These are phyloP conservation scores for Penicillium herquei DNA, from an alignment of 495 filamentous ascomycete species.

Conservation along the genomic window DNA sequence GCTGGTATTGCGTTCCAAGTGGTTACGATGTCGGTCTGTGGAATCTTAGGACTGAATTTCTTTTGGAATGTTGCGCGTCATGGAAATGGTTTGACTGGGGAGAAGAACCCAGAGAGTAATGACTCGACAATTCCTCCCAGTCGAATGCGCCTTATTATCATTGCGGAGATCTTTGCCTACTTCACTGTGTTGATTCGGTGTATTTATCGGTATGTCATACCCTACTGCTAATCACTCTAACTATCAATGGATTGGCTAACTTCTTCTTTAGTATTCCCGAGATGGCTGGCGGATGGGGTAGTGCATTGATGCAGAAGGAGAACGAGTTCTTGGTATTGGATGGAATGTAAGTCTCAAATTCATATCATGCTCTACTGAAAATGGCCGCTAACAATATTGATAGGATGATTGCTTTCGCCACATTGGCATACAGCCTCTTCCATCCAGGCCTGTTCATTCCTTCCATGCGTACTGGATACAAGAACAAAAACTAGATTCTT, in stretches of 20 bases:
- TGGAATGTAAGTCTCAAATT: constrained; percentile 44
- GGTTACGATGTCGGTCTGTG: constrained; percentile 59
- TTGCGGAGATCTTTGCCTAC: constrained; percentile 55
- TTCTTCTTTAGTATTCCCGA: constrained; percentile 50
- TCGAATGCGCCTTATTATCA: constrained; percentile 52
- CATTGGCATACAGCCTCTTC: constrained; percentile 43
- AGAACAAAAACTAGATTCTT: constrained; percentile 8
- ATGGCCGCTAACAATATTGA: not conserved
- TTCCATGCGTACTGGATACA: constrained; percentile 36
- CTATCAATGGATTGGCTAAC: not conserved
- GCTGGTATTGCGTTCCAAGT: constrained; percentile 72
- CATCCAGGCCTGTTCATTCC: constrained; percentile 51
- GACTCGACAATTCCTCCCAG: constrained; percentile 12
- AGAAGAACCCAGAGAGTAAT: constrained; percentile 24
- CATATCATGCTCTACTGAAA: too few relatives aligned
- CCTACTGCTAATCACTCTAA: not conserved
- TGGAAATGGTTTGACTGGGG: constrained; percentile 28
- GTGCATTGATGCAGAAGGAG: constrained; percentile 65
- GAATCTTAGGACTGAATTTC: constrained; percentile 49
- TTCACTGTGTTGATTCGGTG: constrained; percentile 62
- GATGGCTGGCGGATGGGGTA: constrained; percentile 69
- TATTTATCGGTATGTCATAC: constrained; percentile 55
- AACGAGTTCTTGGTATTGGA: constrained; percentile 62
- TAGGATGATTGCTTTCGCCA: constrained; percentile 52
- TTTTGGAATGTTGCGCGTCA: constrained; percentile 41